phyloP scores from a whole-genome alignment of 495 filamentous ascomycete species.

The Penicillium steckii region DNA sequence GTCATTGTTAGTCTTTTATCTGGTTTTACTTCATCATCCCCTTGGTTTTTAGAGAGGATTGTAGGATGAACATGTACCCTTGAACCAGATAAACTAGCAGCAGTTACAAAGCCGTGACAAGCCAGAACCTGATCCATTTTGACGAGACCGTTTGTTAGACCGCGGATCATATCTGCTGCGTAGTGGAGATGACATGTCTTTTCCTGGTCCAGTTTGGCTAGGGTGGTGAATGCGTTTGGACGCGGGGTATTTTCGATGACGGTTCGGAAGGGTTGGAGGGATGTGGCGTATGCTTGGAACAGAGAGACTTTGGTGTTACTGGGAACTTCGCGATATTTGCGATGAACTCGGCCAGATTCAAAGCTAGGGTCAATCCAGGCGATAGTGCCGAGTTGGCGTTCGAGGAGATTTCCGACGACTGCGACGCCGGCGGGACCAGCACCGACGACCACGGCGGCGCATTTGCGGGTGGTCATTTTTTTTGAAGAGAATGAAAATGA shows the following conservation, averaged over 20 bases:
- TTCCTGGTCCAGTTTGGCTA: slow-evolving; percentile 52
- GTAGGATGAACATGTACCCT: slow-evolving; percentile 14
- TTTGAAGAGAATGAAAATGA: slow-evolving; percentile 3
- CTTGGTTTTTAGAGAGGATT: not conserved
- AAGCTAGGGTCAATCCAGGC: slow-evolving; percentile 56
- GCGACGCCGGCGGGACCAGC: slow-evolving; percentile 57
- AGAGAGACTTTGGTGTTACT: slow-evolving; percentile 53
- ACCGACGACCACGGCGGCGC: slow-evolving; percentile 55
- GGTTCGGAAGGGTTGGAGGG: slow-evolving; percentile 46
- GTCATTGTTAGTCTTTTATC: slow-evolving; percentile 9
- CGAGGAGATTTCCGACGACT: slow-evolving; percentile 56
- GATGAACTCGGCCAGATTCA: slow-evolving; percentile 49
- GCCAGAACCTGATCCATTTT: slow-evolving; percentile 44
- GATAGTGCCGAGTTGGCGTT: slow-evolving; percentile 47
- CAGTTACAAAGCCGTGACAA: slow-evolving; percentile 40
- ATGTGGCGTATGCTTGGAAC: slow-evolving; percentile 52
- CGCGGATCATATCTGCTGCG: slow-evolving; percentile 52
- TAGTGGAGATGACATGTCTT: slow-evolving; percentile 52
- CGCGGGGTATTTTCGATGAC: slow-evolving; percentile 43
- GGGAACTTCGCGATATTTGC: slow-evolving; percentile 57
- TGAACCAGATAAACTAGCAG: slow-evolving; percentile 33
- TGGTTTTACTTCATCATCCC: too few relatives aligned
- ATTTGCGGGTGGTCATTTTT: slow-evolving; percentile 38
- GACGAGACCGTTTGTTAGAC: slow-evolving; percentile 48
- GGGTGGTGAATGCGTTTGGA: slow-evolving; percentile 51